Conservation (phyloP, 345 rosid species). For the Moricandia arvensis region DNA sequence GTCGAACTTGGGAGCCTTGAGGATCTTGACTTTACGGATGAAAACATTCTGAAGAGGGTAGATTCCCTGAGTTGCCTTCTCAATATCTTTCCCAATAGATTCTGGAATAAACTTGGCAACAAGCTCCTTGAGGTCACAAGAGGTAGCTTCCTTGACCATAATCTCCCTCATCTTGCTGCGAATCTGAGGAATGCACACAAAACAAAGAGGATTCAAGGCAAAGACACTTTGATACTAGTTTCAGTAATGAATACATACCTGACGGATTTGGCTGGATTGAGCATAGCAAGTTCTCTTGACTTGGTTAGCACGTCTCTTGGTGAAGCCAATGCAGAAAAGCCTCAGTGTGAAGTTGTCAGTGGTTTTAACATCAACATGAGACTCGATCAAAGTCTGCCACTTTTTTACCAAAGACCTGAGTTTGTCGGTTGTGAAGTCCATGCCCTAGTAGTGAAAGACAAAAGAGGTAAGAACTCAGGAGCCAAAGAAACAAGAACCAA, state of each 20-base stretch:
- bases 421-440: constrained; percentile 93
- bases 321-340: constrained; percentile 92
- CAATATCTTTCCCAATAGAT: constrained; percentile 83
- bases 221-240: not conserved
- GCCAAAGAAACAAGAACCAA: not conserved
- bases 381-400: constrained; percentile 94
- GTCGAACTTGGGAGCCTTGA: constrained; percentile 95
- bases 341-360: constrained; percentile 82
- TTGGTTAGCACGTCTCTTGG: constrained; percentile 90
- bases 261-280: constrained; percentile 88
- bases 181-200: constrained; percentile 43
- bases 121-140: constrained; percentile 83
- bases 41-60: constrained; percentile 89
- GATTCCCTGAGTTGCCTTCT: constrained; percentile 73
- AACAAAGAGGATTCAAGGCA: not conserved
- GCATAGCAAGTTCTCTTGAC: constrained; percentile 95
- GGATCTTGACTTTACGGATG: constrained; percentile 89
- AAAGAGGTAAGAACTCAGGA: not conserved
- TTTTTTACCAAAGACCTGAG: constrained; percentile 90
- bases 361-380: constrained; percentile 94
- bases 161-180: constrained; percentile 93
- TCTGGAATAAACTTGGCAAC: constrained; percentile 84
- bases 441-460: constrained; percentile 33
- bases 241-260: constrained; percentile 23
- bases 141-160: constrained; percentile 72